A percentile compares a stretch with the other conserved stretches of the same genome.
phyloP scores from a whole-genome alignment of 2,329 filamentous ascomycete species.

The Phialophora chinensis region DNA sequence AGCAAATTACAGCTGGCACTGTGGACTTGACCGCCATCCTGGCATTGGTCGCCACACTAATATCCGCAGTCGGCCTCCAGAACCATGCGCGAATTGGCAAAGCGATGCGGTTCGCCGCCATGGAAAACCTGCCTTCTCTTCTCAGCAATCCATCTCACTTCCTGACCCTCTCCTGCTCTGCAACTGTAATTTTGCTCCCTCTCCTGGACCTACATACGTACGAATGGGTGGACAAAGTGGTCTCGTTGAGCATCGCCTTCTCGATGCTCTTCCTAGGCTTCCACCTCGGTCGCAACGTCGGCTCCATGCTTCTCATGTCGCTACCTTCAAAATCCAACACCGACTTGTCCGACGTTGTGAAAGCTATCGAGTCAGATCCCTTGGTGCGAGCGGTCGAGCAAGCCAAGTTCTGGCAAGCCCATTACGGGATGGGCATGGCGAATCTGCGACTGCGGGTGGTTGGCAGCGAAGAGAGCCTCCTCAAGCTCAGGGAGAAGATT shows the following conservation, averaged over 20 bases:
- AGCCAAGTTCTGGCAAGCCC: slow-evolving; percentile 97
- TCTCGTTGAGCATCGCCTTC: slow-evolving; percentile 80
- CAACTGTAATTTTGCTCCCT: slow-evolving; percentile 78
- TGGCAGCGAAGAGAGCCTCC: slow-evolving; percentile 71
- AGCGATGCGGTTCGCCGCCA: slow-evolving; percentile 83
- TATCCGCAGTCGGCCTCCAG: slow-evolving; percentile 83
- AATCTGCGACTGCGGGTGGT: slow-evolving; percentile 80
- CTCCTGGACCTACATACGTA: slow-evolving; percentile 81
- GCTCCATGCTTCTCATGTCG: slow-evolving; percentile 94
- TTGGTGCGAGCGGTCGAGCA: slow-evolving; percentile 80
- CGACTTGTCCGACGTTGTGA: slow-evolving; percentile 74
- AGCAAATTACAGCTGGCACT: slow-evolving; percentile 72
- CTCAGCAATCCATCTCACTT: slow-evolving; percentile 95
- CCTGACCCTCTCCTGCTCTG: slow-evolving; percentile 85
- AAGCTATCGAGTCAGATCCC: slow-evolving; percentile 82
- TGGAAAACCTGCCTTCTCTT: slow-evolving; percentile 81
- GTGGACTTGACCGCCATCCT: slow-evolving; percentile 82
- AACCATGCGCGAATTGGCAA: slow-evolving; percentile 93
- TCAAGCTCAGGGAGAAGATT: slow-evolving; percentile 76
- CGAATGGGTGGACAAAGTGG: slow-evolving; percentile 78
- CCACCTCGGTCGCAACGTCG: slow-evolving; percentile 82
- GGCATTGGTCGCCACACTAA: slow-evolving; percentile 79
- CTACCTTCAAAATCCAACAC: slow-evolving; percentile 61
- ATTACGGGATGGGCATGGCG: slow-evolving; percentile 95
- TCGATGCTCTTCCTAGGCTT: slow-evolving; percentile 88